phyloP scores from a whole-genome alignment of 2,329 filamentous ascomycete genomes.

The Colletotrichum lindemuthianum region DNA sequence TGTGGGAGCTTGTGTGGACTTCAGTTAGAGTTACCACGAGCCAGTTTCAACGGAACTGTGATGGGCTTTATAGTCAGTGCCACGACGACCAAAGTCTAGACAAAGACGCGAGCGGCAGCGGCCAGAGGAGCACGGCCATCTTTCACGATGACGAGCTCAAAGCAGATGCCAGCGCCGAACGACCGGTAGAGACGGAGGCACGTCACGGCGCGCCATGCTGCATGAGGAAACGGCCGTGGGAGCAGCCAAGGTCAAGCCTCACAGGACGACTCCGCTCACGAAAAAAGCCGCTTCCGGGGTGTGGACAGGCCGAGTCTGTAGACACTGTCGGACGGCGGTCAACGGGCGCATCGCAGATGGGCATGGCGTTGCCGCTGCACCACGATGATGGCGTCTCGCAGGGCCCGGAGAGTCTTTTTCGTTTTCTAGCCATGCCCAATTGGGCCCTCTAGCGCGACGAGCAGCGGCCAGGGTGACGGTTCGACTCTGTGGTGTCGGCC shows the following conservation, averaged over 20 bases:
- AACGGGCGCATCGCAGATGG: constrained; percentile 29
- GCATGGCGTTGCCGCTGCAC: neutral
- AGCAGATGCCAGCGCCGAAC: constrained; percentile 6
- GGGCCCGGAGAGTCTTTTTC: constrained; percentile 7
- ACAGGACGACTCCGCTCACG: constrained; percentile 16
- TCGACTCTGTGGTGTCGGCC: constrained; percentile 6
- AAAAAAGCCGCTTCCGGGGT: constrained; percentile 30
- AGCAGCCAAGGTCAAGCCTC: constrained; percentile 4
- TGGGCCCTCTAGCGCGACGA: constrained; percentile 11
- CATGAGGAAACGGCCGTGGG: constrained; percentile 16
- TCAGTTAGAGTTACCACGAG: constrained; percentile 20
- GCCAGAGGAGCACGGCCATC: constrained; percentile 21
- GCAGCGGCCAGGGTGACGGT: constrained; percentile 15
- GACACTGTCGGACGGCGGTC: constrained; percentile 27
- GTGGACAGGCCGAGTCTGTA: constrained; percentile 5
- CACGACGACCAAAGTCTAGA: constrained; percentile 23
- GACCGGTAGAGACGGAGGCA: constrained; percentile 15
- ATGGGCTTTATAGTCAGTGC: constrained; percentile 35
- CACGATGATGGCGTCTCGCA: constrained; percentile 32
- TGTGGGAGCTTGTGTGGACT: neutral
- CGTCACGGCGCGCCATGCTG: constrained; percentile 29
- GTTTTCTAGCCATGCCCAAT: constrained; percentile 25
- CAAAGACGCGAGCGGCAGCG: constrained; percentile 26
- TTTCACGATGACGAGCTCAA: constrained; percentile 28
- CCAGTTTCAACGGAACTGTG: constrained; percentile 26